Percentiles rank a stretch among this genome's conserved stretches.
Conservation (phyloP, 306 rosid genomes). For the Glycyrrhiza uralensis region DNA sequence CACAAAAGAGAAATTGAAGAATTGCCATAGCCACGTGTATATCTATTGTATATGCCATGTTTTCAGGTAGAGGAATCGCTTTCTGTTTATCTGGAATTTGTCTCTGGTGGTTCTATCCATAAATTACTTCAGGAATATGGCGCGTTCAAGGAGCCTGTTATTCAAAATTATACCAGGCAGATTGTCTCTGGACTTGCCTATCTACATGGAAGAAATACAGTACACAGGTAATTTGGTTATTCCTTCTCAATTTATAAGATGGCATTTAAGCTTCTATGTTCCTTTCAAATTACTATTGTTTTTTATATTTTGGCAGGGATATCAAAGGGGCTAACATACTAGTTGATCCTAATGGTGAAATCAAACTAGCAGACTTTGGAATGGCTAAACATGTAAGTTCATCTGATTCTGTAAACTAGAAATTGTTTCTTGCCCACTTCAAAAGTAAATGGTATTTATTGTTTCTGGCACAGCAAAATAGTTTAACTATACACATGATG, state of each 20-base stretch:
- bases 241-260: not conserved
- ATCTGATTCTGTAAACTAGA: constrained; percentile 25
- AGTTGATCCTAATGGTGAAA: constrained; percentile 90
- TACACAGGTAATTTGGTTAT: constrained; percentile 66
- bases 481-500: constrained; percentile 11
- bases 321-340: constrained; percentile 98
- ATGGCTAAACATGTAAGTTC: constrained; percentile 90
- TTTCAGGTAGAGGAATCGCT: constrained; percentile 80
- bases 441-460: constrained; percentile 6
- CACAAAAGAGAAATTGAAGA: not conserved
- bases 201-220: constrained; percentile 90
- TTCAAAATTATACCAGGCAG: constrained; percentile 89
- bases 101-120: constrained; percentile 96
- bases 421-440: constrained; percentile 28
- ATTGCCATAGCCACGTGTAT: not conserved
- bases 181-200: constrained; percentile 94
- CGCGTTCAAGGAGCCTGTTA: constrained; percentile 80
- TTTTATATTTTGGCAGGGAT: constrained; percentile 68
- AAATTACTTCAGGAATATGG: constrained; percentile 96
- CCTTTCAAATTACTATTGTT: not conserved
- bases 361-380: constrained; percentile 98
- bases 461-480: constrained; percentile 19
- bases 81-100: constrained; percentile 86
- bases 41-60: constrained; percentile 15
- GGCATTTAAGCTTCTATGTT: not conserved